Evolutionary conservation across 208 protist species (phyloP).

Genomic region (Balamuthia mandrillaris): DNA sequence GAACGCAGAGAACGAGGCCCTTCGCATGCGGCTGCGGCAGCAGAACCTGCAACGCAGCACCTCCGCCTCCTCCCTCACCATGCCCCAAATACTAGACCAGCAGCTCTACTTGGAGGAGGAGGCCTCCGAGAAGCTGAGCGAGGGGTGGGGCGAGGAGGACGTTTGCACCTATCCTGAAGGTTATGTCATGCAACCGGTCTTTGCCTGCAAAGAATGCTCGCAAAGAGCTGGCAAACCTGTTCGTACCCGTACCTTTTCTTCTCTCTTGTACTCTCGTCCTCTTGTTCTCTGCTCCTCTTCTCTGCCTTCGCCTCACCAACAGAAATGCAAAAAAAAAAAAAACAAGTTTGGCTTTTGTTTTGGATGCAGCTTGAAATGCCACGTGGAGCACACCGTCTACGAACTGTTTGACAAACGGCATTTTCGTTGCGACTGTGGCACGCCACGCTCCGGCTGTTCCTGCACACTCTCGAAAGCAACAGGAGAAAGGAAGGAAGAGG

Average conservation of each 20-base stretch:
- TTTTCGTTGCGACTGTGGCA: constrained; percentile 10
- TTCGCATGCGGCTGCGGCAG: neutral
- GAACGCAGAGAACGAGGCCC: neutral
- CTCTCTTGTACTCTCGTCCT: no score
- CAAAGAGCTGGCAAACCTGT: neutral
- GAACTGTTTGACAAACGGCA: constrained; percentile 22
- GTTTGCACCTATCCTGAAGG: neutral
- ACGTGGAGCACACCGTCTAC: constrained; percentile 7
- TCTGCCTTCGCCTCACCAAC: no score
- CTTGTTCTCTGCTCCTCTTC: no score
- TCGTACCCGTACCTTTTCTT: no score
- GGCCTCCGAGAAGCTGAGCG: constrained; percentile 2
- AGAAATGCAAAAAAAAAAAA: no score
- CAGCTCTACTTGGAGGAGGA: neutral
- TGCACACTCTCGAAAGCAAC: neutral
- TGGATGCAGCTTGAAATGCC: constrained; percentile 20
- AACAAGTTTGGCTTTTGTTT: constrained; percentile 25
- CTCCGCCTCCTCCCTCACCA: neutral
- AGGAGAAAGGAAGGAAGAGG: neutral
- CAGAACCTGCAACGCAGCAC: neutral
- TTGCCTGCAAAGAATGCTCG: neutral
- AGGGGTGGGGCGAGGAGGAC: neutral
- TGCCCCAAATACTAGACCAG: neutral
- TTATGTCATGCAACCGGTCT: neutral
- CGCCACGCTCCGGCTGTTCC: neutral